These are phyloP conservation scores for Trichoderma arundinaceum DNA, from an alignment of 2,329 filamentous ascomycete genomes.

Conservation along the genomic window DNA sequence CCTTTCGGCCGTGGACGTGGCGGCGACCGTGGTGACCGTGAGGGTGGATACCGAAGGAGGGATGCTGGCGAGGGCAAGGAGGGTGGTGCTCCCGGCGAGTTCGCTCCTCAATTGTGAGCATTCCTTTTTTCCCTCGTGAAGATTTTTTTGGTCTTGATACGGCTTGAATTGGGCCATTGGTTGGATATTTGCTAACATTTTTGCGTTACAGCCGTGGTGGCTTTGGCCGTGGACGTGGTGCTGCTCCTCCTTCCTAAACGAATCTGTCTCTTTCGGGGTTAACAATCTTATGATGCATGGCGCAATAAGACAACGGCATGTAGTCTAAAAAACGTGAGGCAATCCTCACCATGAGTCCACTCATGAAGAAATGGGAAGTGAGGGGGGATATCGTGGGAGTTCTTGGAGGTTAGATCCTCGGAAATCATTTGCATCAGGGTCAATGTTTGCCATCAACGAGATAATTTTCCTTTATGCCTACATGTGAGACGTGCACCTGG, in stretches of 20 bases:
- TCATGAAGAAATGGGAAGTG: slow-evolving; percentile 49
- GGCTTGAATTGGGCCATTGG: background rate
- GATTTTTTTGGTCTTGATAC: background rate
- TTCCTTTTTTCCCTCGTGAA: background rate
- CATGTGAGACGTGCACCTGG: slow-evolving; percentile 36
- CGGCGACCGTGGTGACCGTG: slow-evolving; percentile 76
- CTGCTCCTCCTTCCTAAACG: slow-evolving; percentile 71
- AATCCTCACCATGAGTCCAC: slow-evolving; percentile 49
- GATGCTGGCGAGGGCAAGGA: slow-evolving; percentile 88
- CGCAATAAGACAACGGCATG: slow-evolving; percentile 50
- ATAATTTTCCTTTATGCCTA: slow-evolving; percentile 41
- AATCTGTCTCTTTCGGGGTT: slow-evolving; percentile 49
- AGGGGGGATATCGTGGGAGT: slow-evolving; percentile 53
- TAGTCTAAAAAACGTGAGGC: slow-evolving; percentile 53
- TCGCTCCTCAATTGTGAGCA: slow-evolving; percentile 85
- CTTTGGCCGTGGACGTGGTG: slow-evolving; percentile 86
- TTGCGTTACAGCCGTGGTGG: slow-evolving; percentile 71
- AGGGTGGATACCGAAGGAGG: slow-evolving; percentile 91
- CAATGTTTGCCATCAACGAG: slow-evolving; percentile 48
- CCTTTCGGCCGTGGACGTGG: slow-evolving; percentile 82
- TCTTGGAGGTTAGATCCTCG: slow-evolving; percentile 55
- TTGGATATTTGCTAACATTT: slow-evolving; percentile 34
- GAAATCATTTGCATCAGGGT: slow-evolving; percentile 56
- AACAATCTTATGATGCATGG: slow-evolving; percentile 52
- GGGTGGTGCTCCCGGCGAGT: slow-evolving; percentile 89